A percentile compares a stretch with the other conserved stretches of the same genome.
phyloP scores from a whole-genome alignment of 768 basidiomycete species.

The button mushroom (Agaricus bisporus) region DNA sequence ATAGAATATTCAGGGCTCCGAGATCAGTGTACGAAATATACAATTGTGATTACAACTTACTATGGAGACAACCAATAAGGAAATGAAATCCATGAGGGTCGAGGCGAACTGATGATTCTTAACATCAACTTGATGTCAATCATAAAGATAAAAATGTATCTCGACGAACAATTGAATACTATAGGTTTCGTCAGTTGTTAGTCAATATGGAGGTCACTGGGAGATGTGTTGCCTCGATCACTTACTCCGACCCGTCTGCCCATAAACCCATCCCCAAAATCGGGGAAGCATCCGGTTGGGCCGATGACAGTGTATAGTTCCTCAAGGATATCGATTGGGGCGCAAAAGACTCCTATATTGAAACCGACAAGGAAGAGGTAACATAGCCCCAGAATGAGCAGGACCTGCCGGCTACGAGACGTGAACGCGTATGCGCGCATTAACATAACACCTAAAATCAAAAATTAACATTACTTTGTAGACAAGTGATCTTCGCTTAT shows the following conservation, averaged over 20 bases:
- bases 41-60: conserved; percentile 16
- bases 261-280: conserved; percentile 25
- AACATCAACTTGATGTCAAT: not conserved
- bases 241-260: conserved; percentile 29
- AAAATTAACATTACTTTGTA: not conserved
- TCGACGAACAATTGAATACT: conserved; percentile 19
- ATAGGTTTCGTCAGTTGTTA: conserved; percentile 1
- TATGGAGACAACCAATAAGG: conserved; percentile 27
- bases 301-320: conserved; percentile 18
- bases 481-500: too few species aligned
- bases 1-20: conserved; percentile 20
- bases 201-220: not conserved
- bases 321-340: conserved; percentile 17
- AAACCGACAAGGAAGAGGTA: conserved; percentile 26
- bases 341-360: conserved; percentile 32
- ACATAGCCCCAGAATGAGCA: conserved; percentile 22
- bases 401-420: conserved; percentile 25
- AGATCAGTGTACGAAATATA: not conserved
- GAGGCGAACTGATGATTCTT: conserved; percentile 24
- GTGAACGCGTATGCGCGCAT: conserved; percentile 40
- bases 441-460: conserved; percentile 30
- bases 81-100: conserved; percentile 30
- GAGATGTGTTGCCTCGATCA: not conserved
- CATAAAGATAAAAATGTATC: not conserved
- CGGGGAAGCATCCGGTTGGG: conserved; percentile 32